Evolutionary conservation across 2,329 filamentous ascomycete species (phyloP).

Genomic region (Boeremia exigua): DNA sequence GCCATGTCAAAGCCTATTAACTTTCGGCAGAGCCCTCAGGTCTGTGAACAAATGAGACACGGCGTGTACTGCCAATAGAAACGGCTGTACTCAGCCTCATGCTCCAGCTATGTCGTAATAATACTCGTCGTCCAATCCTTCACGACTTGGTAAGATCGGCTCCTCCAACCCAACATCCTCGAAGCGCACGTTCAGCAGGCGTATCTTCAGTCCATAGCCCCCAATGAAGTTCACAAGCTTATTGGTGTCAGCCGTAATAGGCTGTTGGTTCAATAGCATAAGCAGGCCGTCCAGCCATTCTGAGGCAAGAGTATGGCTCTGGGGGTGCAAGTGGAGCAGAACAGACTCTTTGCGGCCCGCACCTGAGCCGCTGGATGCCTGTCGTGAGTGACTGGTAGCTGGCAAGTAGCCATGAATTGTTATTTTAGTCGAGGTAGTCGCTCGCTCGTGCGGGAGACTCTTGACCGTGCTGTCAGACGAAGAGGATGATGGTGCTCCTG

Average conservation of each 20-base stretch:
- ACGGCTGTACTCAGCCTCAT: slow-evolving; percentile 21
- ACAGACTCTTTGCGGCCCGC: slow-evolving; percentile 66
- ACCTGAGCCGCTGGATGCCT: slow-evolving; percentile 40
- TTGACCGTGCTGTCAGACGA: slow-evolving; percentile 57
- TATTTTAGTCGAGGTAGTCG: slow-evolving; percentile 75
- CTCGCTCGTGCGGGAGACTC: slow-evolving; percentile 35
- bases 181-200: slow-evolving; percentile 87
- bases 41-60: slow-evolving; percentile 4
- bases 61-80: slow-evolving; percentile 10
- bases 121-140: slow-evolving; percentile 90
- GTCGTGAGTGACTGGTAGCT: slow-evolving; percentile 36
- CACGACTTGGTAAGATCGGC: slow-evolving; percentile 78
- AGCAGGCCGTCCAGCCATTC: slow-evolving; percentile 97
- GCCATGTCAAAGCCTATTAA: slow-evolving; percentile 7
- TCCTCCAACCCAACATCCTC: slow-evolving; percentile 76
- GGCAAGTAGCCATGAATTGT: slow-evolving; percentile 79
- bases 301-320: slow-evolving; percentile 81
- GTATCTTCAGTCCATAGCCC: slow-evolving; percentile 91
- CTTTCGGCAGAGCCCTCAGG: slow-evolving; percentile 4
- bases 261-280: slow-evolving; percentile 92
- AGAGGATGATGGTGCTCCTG: slow-evolving; percentile 59
- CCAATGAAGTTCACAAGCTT: slow-evolving; percentile 85
- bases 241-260: slow-evolving; percentile 95
- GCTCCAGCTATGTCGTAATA: slow-evolving; percentile 72
- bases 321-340: slow-evolving; percentile 82